Evolutionary conservation across 306 rosid genomes (phyloP).

Genomic region (Dicorynia guianensis): DNA sequence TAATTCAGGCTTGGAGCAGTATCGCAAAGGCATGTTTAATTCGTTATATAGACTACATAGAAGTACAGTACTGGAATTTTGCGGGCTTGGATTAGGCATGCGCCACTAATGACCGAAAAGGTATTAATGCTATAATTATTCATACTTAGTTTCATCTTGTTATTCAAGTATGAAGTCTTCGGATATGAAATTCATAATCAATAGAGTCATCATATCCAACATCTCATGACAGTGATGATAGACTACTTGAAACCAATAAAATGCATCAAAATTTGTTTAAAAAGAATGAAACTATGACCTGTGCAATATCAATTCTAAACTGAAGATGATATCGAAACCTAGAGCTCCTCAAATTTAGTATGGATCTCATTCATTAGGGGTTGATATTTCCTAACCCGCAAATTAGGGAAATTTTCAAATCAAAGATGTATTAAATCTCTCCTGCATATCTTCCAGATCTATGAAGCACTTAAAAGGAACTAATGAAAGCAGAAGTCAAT

Average conservation of each 20-base stretch:
- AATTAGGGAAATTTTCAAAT: constrained; percentile 29
- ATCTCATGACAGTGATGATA: neutral
- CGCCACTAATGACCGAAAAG: no score
- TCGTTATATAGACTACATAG: no score
- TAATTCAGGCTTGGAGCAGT: neutral
- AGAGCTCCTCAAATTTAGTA: constrained; percentile 72
- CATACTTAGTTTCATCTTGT: neutral
- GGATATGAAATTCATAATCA: neutral
- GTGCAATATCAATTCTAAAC: neutral
- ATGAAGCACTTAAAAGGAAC: constrained; percentile 30
- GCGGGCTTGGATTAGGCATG: no score
- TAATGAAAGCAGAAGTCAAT: constrained; percentile 7
- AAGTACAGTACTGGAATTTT: no score
- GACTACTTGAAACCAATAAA: neutral
- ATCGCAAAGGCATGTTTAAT: neutral
- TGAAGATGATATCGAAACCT: constrained; percentile 27
- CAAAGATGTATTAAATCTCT: constrained; percentile 20
- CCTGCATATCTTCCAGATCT: constrained; percentile 1
- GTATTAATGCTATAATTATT: neutral
- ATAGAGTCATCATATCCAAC: neutral
- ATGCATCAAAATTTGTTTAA: neutral
- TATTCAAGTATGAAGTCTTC: neutral
- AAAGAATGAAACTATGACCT: neutral
- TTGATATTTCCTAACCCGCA: constrained; percentile 87
- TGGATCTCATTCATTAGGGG: constrained; percentile 65